These are phyloP conservation scores for Metschnikowia gruessii DNA, from an alignment of 805 yeast species.

Conservation along the genomic window DNA sequence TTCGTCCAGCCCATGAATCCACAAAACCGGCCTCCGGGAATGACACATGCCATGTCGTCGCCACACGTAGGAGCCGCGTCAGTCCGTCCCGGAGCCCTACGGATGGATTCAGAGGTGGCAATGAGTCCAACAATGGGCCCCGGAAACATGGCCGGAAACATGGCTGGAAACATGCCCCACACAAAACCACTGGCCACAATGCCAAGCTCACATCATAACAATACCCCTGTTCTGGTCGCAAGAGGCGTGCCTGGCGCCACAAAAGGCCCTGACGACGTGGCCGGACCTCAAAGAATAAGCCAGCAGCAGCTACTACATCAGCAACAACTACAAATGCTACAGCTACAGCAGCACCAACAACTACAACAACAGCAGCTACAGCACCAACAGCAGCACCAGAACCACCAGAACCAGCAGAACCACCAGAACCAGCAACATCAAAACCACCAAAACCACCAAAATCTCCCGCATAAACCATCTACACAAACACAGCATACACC, in stretches of 20 bases:
- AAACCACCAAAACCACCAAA: too few relatives aligned
- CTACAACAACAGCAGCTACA: slow-evolving; percentile 15
- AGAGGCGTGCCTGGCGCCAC: background rate
- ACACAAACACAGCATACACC: background rate
- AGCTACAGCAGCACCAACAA: slow-evolving; percentile 16
- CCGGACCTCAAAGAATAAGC: background rate
- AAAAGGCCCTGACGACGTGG: background rate
- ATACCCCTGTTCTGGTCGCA: slow-evolving; percentile 8
- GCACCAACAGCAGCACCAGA: slow-evolving; percentile 7
- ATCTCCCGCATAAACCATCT: background rate
- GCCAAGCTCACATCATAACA: slow-evolving; percentile 12
- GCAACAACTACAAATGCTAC: slow-evolving; percentile 16
- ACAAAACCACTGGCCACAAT: background rate
- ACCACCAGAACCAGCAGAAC: slow-evolving; percentile 5
- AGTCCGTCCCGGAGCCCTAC: background rate
- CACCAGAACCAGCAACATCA: background rate
- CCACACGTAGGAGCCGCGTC: background rate
- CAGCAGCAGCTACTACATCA: slow-evolving; percentile 18
- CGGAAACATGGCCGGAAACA: too few relatives aligned
- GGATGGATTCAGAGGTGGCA: background rate
- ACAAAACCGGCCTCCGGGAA: background rate
- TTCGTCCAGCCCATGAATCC: background rate
- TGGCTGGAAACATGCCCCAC: too few relatives aligned
- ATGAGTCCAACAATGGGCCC: background rate
- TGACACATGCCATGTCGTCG: background rate